These are phyloP conservation scores for Groenewaldozyma sp. DNA, from an alignment of 1,139 yeast genomes.

Conservation along the genomic window DNA sequence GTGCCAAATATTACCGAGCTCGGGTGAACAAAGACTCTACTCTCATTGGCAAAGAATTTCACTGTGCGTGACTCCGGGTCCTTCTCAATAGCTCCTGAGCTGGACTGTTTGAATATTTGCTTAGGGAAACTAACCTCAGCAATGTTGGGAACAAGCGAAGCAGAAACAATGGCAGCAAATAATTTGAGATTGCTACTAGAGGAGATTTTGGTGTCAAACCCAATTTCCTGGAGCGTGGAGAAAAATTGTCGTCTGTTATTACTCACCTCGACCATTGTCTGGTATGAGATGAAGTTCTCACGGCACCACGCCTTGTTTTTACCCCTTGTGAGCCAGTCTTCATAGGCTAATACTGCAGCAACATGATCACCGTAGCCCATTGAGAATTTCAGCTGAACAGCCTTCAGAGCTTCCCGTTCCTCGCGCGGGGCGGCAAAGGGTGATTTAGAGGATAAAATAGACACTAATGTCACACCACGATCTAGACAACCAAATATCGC, in stretches of 20 bases:
- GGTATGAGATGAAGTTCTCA: slow-evolving; percentile 55
- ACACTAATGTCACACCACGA: slow-evolving; percentile 61
- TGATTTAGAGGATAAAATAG: slow-evolving; percentile 61
- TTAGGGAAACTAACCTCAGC: slow-evolving; percentile 79
- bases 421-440: slow-evolving; percentile 63
- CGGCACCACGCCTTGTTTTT: slow-evolving; percentile 38
- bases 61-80: slow-evolving; percentile 75
- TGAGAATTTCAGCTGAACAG: slow-evolving; percentile 37
- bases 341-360: slow-evolving; percentile 49
- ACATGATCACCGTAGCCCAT: slow-evolving; percentile 60
- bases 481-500: slow-evolving; percentile 81
- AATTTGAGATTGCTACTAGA: slow-evolving; percentile 33
- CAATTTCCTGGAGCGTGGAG: slow-evolving; percentile 61
- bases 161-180: slow-evolving; percentile 61
- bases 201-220: slow-evolving; percentile 35
- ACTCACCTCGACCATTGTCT: slow-evolving; percentile 59
- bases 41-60: slow-evolving; percentile 34
- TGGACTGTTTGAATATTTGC: slow-evolving; percentile 58
- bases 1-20: slow-evolving; percentile 58
- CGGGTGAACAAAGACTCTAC: slow-evolving; percentile 72
- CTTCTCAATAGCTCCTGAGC: slow-evolving; percentile 71
- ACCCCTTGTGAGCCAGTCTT: slow-evolving; percentile 36
- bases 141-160: slow-evolving; percentile 73
- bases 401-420: slow-evolving; percentile 53
- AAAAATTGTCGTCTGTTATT: slow-evolving; percentile 63